Conservation (phyloP, 2,329 filamentous ascomycete genomes). For the Didymosphaeria variabile region DNA sequence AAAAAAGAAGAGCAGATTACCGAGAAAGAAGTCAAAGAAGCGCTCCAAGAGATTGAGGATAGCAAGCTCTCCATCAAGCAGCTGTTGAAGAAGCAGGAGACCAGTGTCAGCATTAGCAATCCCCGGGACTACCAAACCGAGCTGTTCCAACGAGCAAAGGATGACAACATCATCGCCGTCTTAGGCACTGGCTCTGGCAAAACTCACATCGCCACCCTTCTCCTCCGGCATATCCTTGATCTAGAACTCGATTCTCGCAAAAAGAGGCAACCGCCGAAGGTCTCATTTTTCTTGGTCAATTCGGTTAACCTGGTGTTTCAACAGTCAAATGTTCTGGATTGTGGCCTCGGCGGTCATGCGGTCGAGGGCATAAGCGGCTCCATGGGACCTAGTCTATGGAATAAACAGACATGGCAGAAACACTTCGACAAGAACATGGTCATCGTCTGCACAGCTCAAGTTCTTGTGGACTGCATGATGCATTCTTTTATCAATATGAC, state of each 20-base stretch:
- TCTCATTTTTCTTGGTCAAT: constrained; percentile 88
- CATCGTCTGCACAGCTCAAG: constrained; percentile 90
- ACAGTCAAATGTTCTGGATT: constrained; percentile 81
- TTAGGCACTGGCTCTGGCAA: constrained; percentile 96
- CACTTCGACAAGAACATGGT: constrained; percentile 75
- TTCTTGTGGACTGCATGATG: constrained; percentile 79
- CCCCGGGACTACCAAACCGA: constrained; percentile 93
- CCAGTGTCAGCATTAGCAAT: constrained; percentile 71
- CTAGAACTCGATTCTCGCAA: constrained; percentile 74
- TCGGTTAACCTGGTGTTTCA: constrained; percentile 92
- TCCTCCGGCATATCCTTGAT: constrained; percentile 79
- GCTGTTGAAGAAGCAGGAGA: constrained; percentile 63
- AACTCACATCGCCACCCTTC: constrained; percentile 90
- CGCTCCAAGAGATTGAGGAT: constrained; percentile 51
- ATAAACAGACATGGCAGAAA: constrained; percentile 66
- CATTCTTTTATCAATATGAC: constrained; percentile 82
- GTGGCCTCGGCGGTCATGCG: constrained; percentile 76
- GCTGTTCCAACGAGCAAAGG: constrained; percentile 86
- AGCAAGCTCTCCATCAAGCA: constrained; percentile 62
- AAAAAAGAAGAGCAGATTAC: constrained; percentile 55
- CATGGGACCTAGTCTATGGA: constrained; percentile 70
- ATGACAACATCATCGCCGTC: constrained; percentile 88
- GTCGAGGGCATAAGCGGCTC: constrained; percentile 79
- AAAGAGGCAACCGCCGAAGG: constrained; percentile 66
- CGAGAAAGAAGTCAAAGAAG: constrained; percentile 50